Conservation (phyloP, 2,329 filamentous ascomycete genomes). For the Colletotrichum eleusines region DNA sequence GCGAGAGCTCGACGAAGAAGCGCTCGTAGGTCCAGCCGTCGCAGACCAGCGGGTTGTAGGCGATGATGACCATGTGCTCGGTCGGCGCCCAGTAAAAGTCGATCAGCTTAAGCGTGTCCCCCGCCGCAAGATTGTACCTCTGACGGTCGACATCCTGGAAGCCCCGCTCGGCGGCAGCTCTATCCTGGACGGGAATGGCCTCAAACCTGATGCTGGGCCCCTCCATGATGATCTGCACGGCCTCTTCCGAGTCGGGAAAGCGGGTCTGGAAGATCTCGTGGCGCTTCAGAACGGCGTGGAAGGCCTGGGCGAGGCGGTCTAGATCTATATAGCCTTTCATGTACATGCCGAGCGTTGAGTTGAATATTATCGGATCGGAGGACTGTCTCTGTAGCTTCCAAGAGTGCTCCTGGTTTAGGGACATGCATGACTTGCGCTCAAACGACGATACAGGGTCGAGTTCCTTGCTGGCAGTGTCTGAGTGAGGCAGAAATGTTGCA, state of each 20-base stretch:
- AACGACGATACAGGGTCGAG: neutral
- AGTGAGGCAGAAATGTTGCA: no score
- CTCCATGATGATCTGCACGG: neutral
- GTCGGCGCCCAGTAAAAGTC: slow-evolving; percentile 7
- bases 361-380: slow-evolving; percentile 56
- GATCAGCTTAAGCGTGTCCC: slow-evolving; percentile 11
- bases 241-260: slow-evolving; percentile 40
- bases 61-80: slow-evolving; percentile 14
- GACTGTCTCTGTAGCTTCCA: slow-evolving; percentile 47
- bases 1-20: neutral
- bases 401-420: slow-evolving; percentile 18
- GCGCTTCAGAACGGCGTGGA: slow-evolving; percentile 46
- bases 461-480: no score
- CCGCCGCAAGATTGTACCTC: slow-evolving; percentile 2
- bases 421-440: neutral
- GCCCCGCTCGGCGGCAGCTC: neutral
- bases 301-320: slow-evolving; percentile 51
- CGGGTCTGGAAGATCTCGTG: slow-evolving; percentile 53
- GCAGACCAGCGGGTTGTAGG: slow-evolving; percentile 16
- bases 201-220: neutral
- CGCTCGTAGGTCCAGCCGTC: slow-evolving; percentile 23
- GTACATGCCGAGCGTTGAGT: slow-evolving; percentile 50
- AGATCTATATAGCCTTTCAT: slow-evolving; percentile 48
- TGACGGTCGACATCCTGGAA: neutral
- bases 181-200: neutral